A percentile compares a stretch with the other conserved stretches of the same genome.
Evolutionary conservation across 2,329 filamentous ascomycete species (phyloP).

Genomic region (Hypoxylon sp.): DNA sequence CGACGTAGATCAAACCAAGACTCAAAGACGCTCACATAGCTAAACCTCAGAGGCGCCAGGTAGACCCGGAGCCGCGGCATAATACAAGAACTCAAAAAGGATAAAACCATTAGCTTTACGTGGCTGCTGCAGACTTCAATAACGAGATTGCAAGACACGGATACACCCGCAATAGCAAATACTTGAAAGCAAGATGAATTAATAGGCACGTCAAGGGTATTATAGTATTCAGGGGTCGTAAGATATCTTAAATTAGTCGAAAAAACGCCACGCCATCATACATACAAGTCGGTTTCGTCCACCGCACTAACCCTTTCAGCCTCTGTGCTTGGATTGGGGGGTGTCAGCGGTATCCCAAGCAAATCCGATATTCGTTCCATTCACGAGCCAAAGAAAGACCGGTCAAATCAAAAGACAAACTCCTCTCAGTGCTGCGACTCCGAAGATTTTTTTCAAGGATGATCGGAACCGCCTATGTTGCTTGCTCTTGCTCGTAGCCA

Average conservation of each 20-base stretch:
- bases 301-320: conserved; percentile 32
- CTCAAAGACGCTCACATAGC: too few relatives aligned
- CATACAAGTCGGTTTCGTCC: conserved; percentile 55
- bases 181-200: background rate
- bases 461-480: conserved; percentile 43
- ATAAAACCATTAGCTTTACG: background rate
- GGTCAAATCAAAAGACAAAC: conserved; percentile 53
- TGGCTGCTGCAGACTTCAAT: background rate
- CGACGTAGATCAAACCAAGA: too few relatives aligned
- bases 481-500: conserved; percentile 51
- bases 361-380: conserved; percentile 47
- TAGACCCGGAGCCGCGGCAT: too few relatives aligned
- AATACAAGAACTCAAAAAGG: too few relatives aligned
- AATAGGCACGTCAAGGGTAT: conserved; percentile 17
- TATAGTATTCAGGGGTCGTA: conserved; percentile 43
- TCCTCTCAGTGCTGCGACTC: conserved; percentile 51
- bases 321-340: conserved; percentile 31
- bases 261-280: conserved; percentile 63
- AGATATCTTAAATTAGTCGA: conserved; percentile 60
- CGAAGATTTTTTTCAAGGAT: conserved; percentile 46
- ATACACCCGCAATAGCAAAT: background rate
- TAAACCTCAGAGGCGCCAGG: too few relatives aligned
- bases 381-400: conserved; percentile 54
- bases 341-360: conserved; percentile 44
- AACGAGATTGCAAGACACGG: background rate